These are phyloP conservation scores for Trichosanthes truncata DNA, from an alignment of 306 rosid genomes.

Conservation along the genomic window DNA sequence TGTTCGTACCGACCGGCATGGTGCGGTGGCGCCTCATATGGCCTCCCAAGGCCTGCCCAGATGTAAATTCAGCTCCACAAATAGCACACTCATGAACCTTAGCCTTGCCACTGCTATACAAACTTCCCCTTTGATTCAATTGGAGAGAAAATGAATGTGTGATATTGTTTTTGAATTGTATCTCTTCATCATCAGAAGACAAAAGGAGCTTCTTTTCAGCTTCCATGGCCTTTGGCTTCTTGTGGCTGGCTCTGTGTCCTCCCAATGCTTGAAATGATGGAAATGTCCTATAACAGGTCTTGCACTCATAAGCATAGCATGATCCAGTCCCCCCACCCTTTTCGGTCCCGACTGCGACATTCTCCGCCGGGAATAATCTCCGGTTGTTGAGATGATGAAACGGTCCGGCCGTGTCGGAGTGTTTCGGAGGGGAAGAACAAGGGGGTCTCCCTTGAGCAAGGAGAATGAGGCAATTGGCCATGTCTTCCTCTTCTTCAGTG, in stretches of 20 bases:
- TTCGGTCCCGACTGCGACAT: neutral
- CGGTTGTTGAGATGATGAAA: neutral
- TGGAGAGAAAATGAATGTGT: constrained; percentile 36
- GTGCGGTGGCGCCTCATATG: constrained; percentile 86
- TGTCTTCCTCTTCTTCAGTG: constrained; percentile 71
- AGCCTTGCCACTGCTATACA: constrained; percentile 6
- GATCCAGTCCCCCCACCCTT: neutral
- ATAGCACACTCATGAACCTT: constrained; percentile 84
- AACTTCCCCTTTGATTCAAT: constrained; percentile 30
- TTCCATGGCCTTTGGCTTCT: constrained; percentile 43
- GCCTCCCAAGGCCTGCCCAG: constrained; percentile 94
- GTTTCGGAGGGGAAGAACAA: neutral
- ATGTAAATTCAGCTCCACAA: constrained; percentile 86
- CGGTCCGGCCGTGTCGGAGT: neutral
- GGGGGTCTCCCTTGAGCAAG: constrained; percentile 66
- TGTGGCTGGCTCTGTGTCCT: constrained; percentile 89
- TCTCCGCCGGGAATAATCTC: neutral
- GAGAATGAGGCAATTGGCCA: constrained; percentile 86
- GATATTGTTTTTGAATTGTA: constrained; percentile 3
- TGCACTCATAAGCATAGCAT: constrained; percentile 56
- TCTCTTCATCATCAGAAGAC: constrained; percentile 18
- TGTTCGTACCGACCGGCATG: constrained; percentile 25
- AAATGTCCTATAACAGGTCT: constrained; percentile 70
- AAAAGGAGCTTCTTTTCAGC: constrained; percentile 10
- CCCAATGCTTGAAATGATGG: constrained; percentile 90